Evolutionary conservation across 2,329 filamentous ascomycete species (phyloP).

Genomic region (Fusarium denticulatum): DNA sequence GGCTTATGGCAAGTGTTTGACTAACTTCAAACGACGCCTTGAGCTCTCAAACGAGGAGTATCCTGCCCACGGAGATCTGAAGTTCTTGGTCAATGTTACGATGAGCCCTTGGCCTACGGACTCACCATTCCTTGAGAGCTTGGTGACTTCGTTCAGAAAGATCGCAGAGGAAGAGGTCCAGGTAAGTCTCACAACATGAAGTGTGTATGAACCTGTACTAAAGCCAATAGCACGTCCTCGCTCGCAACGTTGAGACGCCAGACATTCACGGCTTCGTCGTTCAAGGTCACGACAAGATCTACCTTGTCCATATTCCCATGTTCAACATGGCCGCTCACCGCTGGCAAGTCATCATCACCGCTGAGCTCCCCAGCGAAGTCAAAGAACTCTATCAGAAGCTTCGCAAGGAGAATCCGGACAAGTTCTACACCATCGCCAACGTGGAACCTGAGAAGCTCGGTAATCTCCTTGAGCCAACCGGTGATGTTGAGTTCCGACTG

Average conservation of each 20-base stretch:
- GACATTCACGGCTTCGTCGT: neutral
- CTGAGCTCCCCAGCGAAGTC: neutral
- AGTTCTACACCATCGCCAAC: neutral
- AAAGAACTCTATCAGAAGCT: neutral
- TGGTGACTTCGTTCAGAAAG: neutral
- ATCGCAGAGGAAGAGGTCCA: neutral
- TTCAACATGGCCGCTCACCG: slow-evolving; percentile 4
- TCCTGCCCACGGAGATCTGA: neutral
- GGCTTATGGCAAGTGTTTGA: neutral
- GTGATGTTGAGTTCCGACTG: neutral
- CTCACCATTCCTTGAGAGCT: neutral
- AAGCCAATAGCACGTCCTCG: rapidly evolving
- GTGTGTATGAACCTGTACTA: neutral
- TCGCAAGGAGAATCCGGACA: neutral
- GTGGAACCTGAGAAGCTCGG: neutral
- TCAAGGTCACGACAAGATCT: neutral
- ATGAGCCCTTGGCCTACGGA: slow-evolving; percentile 1
- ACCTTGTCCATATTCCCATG: neutral
- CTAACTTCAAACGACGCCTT: neutral
- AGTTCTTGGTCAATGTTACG: neutral
- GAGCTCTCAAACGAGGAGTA: neutral
- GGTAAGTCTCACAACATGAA: neutral
- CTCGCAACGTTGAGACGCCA: neutral
- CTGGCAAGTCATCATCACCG: slow-evolving; percentile 1
- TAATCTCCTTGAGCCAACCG: neutral